phyloP scores from a whole-genome alignment of 768 basidiomycete genomes.

The Boletus vinaceobasis region DNA sequence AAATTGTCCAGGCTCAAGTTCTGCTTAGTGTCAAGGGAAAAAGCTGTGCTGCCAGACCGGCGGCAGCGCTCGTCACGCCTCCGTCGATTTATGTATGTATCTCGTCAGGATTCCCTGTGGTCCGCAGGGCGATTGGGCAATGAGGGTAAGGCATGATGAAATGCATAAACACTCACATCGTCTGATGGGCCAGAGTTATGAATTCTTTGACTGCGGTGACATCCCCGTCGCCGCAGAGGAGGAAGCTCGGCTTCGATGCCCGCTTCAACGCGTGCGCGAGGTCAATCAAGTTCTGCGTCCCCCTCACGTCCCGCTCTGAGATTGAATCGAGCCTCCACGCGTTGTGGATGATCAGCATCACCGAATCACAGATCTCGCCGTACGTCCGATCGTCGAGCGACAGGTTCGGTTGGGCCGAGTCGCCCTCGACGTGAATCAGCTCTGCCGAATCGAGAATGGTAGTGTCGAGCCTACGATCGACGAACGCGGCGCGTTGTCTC shows the following conservation, averaged over 20 bases:
- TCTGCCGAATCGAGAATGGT: conserved; percentile 21
- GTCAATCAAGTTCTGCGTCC: conserved; percentile 31
- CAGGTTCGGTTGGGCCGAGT: conserved; percentile 17
- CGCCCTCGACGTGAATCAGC: conserved; percentile 30
- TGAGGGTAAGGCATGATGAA: no score
- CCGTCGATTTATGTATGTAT: no score
- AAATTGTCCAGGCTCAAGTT: no score
- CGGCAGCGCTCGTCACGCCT: no score
- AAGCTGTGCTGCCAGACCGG: no score
- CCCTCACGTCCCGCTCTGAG: conserved; percentile 46
- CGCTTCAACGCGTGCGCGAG: conserved; percentile 29
- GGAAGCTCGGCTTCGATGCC: conserved; percentile 28
- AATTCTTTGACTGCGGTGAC: no score
- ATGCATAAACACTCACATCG: no score
- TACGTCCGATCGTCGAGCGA: conserved; percentile 15
- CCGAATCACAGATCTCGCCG: conserved; percentile 25
- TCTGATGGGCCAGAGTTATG: no score
- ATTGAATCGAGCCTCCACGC: conserved; percentile 52
- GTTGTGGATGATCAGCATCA: conserved; percentile 41
- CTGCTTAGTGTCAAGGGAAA: no score
- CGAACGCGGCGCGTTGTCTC: conserved; percentile 22
- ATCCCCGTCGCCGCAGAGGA: conserved; percentile 32
- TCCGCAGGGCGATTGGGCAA: no score
- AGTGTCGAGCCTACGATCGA: conserved; percentile 27
- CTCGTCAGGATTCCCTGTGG: no score